Conservation (phyloP, 331 rosid species). For the Pyracantha coccinea region DNA sequence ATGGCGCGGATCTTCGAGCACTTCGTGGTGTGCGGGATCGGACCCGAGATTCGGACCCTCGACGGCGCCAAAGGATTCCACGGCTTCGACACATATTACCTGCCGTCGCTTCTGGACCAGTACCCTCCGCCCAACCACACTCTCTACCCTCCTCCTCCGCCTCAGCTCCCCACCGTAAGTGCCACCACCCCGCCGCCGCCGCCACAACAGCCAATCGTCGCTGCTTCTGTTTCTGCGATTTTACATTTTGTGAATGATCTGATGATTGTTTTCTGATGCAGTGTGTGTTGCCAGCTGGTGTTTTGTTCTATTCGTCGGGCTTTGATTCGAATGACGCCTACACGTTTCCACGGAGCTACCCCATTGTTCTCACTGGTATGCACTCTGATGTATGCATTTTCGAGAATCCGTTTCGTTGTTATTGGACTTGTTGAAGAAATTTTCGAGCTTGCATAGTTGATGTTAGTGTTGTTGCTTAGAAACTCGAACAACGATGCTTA, state of each 20-base stretch:
- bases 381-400: not conserved
- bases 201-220: not conserved
- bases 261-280: conserved; percentile 22
- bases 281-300: conserved; percentile 99
- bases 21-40: conserved; percentile 95
- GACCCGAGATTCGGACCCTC: conserved; percentile 84
- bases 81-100: conserved; percentile 52
- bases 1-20: conserved; percentile 95
- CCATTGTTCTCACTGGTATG: conserved; percentile 88
- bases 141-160: conserved; percentile 93
- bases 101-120: conserved; percentile 79
- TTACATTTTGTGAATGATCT: conserved; percentile 4
- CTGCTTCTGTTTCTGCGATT: not conserved
- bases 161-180: conserved; percentile 92
- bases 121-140: conserved; percentile 70
- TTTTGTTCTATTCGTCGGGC: conserved; percentile 63
- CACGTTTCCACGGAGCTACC: conserved; percentile 85
- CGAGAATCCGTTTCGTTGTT: not conserved
- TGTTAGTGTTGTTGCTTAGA: not conserved
- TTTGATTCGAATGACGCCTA: conserved; percentile 50
- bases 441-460: not conserved
- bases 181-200: not conserved
- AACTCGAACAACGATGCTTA: not conserved
- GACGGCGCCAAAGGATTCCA: conserved; percentile 86
- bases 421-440: not conserved